Evolutionary conservation across 768 basidiomycete genomes (phyloP).

Genomic region (Collybiopsis confluens): DNA sequence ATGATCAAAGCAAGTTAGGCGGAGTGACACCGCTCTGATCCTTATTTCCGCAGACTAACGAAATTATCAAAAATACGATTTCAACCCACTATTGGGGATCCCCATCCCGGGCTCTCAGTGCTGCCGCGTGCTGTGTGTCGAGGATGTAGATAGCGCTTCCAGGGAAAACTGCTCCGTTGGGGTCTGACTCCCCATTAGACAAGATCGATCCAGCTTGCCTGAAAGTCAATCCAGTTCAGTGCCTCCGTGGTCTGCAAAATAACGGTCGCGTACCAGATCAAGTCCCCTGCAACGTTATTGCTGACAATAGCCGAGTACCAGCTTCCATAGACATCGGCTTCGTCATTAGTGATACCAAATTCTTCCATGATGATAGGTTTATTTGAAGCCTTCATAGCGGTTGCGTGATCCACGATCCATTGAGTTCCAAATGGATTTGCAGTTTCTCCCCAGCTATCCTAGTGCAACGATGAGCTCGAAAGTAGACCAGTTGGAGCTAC

Average conservation of each 20-base stretch:
- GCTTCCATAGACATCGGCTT: conserved; percentile 29
- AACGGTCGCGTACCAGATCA: conserved; percentile 51
- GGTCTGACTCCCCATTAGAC: conserved; percentile 22
- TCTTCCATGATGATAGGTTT: conserved; percentile 69
- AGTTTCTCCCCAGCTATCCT: conserved; percentile 41
- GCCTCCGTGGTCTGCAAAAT: too few relatives aligned
- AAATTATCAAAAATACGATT: too few relatives aligned
- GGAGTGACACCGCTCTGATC: too few relatives aligned
- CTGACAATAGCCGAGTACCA: conserved; percentile 52
- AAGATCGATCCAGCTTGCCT: conserved; percentile 27
- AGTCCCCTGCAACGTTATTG: conserved; percentile 53
- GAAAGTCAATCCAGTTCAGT: neutral
- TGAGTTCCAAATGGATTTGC: conserved; percentile 49
- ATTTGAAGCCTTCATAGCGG: conserved; percentile 41
- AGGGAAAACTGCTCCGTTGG: conserved; percentile 44
- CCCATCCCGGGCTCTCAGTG: conserved; percentile 32
- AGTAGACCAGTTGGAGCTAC: too few relatives aligned
- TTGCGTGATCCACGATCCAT: conserved; percentile 62
- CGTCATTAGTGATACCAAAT: conserved; percentile 48
- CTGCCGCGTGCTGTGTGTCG: conserved; percentile 30
- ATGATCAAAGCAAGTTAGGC: too few relatives aligned
- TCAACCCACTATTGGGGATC: too few relatives aligned
- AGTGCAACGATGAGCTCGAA: too few relatives aligned
- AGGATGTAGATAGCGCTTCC: conserved; percentile 30
- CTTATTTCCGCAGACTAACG: too few relatives aligned